Evolutionary conservation across 225 moss, liverwort and hornwort genomes (phyloP), one percentile per base, ranked within the genome.

Genomic region (Sphagnum tenellum): DNA sequence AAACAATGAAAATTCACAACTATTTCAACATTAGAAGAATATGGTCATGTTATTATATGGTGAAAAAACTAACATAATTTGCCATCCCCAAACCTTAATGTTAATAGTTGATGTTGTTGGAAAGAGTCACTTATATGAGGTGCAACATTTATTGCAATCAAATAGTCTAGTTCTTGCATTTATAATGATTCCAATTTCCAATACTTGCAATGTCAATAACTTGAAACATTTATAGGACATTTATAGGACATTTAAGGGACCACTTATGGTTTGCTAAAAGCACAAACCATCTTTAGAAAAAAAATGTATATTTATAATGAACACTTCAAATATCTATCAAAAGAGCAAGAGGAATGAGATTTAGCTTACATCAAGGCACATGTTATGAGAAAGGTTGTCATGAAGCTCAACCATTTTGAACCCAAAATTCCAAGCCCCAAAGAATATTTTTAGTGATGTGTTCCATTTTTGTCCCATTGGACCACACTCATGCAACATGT

Each of bases 1-100:
- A 90, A 90, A 79, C 96, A 98, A 69, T 98, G 92, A 74, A 81
- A 98, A 70, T 93, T 98, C 60, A 98, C 87, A 3, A 98, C 90
- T 59, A 93, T 93, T 75, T 93, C 90, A 60, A 98, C 96, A 67
- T 93, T 93, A n/a, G n/a, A n/a, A n/a, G n/a, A n/a, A n/a, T n/a
- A n/a, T n/a, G n/a, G n/a, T n/a, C n/a, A n/a, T n/a, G n/a, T n/a
- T n/a, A n/a, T n/a, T n/a, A n/a, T n/a, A n/a, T n/a, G n/a, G n/a
- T n/a, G n/a, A n/a, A n/a, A n/a, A n/a, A n/a, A n/a, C n/a, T n/a
- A n/a, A n/a, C n/a, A n/a, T n/a, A n/a, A n/a, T n/a, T n/a, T n/a
- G n/a, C n/a, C n/a, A n/a, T n/a, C n/a, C n/a, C n/a, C n/a, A n/a
- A n/a, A n/a, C n/a, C n/a, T n/a, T n/a, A n/a, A n/a, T n/a, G n/a